These are phyloP conservation scores for Penicillium sumatraense DNA, from an alignment of 2,329 filamentous ascomycete genomes.

Conservation along the genomic window DNA sequence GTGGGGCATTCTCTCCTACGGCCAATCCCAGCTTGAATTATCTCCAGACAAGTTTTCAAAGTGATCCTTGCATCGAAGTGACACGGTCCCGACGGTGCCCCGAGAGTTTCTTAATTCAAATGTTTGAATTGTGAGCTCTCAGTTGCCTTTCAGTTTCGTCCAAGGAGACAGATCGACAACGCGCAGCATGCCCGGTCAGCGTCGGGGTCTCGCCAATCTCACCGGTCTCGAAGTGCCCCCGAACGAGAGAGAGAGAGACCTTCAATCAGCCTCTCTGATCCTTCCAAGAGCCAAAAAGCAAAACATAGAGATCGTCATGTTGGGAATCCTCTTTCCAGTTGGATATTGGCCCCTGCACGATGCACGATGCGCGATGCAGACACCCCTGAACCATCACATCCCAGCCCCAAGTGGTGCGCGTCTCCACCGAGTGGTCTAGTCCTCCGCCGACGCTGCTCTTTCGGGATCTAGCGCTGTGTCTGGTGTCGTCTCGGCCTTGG, in stretches of 20 bases:
- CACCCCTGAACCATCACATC: constrained; percentile 11
- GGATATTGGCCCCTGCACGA: constrained; percentile 12
- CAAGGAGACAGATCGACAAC: neutral
- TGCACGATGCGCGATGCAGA: too few relatives aligned
- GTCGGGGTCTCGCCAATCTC: too few relatives aligned
- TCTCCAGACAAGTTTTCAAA: neutral
- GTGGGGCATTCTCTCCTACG: too few relatives aligned
- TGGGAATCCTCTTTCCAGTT: constrained; percentile 1
- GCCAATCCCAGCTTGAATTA: neutral
- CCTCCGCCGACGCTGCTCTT: constrained; percentile 12
- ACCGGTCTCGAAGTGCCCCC: neutral
- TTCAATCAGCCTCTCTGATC: neutral
- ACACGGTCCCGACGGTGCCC: neutral
- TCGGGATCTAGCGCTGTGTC: constrained; percentile 16
- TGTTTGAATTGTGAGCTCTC: neutral
- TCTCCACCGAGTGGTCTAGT: constrained; percentile 32
- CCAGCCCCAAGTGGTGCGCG: neutral
- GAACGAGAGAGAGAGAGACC: neutral
- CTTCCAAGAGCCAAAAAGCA: neutral
- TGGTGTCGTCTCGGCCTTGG: constrained; percentile 19
- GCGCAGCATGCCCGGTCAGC: neutral
- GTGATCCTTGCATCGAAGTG: neutral
- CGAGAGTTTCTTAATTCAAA: neutral
- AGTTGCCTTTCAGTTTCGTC: neutral
- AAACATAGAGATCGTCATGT: neutral